Conservation (phyloP, 495 filamentous ascomycete genomes). For the Trichocladium uniseriatum region DNA sequence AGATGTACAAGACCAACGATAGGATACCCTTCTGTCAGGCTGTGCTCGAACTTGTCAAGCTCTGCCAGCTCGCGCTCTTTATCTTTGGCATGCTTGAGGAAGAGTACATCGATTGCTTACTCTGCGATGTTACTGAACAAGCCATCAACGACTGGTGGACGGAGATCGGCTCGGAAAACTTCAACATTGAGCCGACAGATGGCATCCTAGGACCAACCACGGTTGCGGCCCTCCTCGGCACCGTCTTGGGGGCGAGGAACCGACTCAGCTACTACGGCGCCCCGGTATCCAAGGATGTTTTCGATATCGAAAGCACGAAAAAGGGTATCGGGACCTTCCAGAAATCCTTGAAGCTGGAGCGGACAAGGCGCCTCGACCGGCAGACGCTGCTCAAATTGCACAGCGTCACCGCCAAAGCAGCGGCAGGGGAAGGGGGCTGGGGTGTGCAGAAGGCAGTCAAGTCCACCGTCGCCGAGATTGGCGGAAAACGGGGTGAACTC, state of each 20-base stretch:
- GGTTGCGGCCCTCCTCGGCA: slow-evolving; percentile 77
- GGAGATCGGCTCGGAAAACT: slow-evolving; percentile 82
- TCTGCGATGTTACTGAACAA: slow-evolving; percentile 87
- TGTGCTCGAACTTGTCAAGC: slow-evolving; percentile 82
- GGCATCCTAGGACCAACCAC: slow-evolving; percentile 88
- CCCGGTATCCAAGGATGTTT: slow-evolving; percentile 83
- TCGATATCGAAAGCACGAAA: slow-evolving; percentile 74
- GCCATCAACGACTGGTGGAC: slow-evolving; percentile 95
- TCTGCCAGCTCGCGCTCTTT: slow-evolving; percentile 82
- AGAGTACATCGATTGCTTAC: slow-evolving; percentile 85
- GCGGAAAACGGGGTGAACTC: slow-evolving; percentile 91
- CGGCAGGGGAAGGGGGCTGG: slow-evolving; percentile 60
- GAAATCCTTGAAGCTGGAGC: slow-evolving; percentile 71
- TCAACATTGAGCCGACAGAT: slow-evolving; percentile 84
- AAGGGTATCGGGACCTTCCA: slow-evolving; percentile 81
- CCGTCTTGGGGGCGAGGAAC: slow-evolving; percentile 83
- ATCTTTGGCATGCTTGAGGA: slow-evolving; percentile 78
- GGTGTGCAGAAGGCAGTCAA: slow-evolving; percentile 84
- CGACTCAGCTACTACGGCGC: slow-evolving; percentile 69
- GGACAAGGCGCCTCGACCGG: slow-evolving; percentile 70
- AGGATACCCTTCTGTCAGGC: slow-evolving; percentile 64
- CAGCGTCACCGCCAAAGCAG: slow-evolving; percentile 75
- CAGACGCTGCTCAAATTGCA: slow-evolving; percentile 76
- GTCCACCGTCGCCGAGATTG: slow-evolving; percentile 85
- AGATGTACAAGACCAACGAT: slow-evolving; percentile 80